Conservation (phyloP, 495 filamentous ascomycete genomes). For the Podospora pseudoanserina region DNA sequence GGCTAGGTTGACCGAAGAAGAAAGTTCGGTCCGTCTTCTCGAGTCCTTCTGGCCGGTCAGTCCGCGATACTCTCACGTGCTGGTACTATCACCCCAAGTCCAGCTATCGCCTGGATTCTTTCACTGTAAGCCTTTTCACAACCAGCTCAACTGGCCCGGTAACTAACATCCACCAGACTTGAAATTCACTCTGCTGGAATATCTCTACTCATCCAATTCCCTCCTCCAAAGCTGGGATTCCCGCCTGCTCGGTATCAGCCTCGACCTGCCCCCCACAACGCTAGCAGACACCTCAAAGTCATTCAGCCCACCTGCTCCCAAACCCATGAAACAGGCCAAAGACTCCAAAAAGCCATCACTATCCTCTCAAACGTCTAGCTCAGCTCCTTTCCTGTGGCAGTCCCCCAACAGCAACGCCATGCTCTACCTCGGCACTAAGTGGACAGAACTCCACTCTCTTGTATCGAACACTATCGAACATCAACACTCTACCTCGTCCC, state of each 20-base stretch:
- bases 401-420: slow-evolving; percentile 74
- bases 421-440: slow-evolving; percentile 77
- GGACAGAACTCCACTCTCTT: slow-evolving; percentile 75
- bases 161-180: slow-evolving; percentile 40
- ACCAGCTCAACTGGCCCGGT: background rate
- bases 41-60: slow-evolving; percentile 78
- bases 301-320: slow-evolving; percentile 49
- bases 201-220: slow-evolving; percentile 60
- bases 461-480: slow-evolving; percentile 54
- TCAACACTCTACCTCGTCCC: slow-evolving; percentile 27
- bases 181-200: slow-evolving; percentile 68
- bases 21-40: slow-evolving; percentile 66
- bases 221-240: slow-evolving; percentile 40
- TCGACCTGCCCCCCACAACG: slow-evolving; percentile 64
- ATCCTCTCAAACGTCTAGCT: slow-evolving; percentile 17
- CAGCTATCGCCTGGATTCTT: slow-evolving; percentile 73
- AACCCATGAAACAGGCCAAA: slow-evolving; percentile 24
- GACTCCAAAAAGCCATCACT: slow-evolving; percentile 19
- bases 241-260: slow-evolving; percentile 66
- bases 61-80: slow-evolving; percentile 60
- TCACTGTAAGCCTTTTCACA: slow-evolving; percentile 55
- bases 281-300: slow-evolving; percentile 49
- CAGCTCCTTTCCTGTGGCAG: slow-evolving; percentile 73
- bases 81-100: slow-evolving; percentile 71
- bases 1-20: slow-evolving; percentile 50